Conservation (phyloP, 768 basidiomycete species). For the Termitomyces heimii region DNA sequence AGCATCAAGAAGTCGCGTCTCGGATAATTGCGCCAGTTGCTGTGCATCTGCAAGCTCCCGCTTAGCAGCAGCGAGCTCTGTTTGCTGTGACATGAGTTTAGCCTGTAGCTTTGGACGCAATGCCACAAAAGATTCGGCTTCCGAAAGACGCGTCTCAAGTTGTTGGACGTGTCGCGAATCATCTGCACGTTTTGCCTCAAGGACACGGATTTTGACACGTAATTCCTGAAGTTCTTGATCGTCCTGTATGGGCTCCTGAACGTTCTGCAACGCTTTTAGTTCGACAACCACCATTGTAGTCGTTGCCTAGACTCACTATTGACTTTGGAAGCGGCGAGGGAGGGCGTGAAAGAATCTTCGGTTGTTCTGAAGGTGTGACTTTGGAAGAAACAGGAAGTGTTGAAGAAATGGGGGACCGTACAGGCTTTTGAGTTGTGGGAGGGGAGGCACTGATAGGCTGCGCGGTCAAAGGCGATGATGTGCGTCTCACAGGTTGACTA, state of each 20-base stretch:
- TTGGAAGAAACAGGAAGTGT: conserved; percentile 18
- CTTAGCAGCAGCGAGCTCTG: conserved; percentile 70
- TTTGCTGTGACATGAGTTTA: conserved; percentile 76
- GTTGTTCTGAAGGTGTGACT: conserved; percentile 15
- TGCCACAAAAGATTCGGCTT: conserved; percentile 79
- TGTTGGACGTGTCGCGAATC: conserved; percentile 81
- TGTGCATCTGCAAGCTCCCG: conserved; percentile 73
- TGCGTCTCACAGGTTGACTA: conserved; percentile 23
- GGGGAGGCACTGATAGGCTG: conserved; percentile 24
- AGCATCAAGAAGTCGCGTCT: conserved; percentile 66
- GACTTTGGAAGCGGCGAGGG: conserved; percentile 18
- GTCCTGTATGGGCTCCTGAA: conserved; percentile 27
- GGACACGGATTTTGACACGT: conserved; percentile 73
- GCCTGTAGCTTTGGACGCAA: conserved; percentile 88
- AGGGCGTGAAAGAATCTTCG: conserved; percentile 22
- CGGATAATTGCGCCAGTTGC: conserved; percentile 67
- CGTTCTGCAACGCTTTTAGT: not conserved
- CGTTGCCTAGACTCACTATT: conserved; percentile 3
- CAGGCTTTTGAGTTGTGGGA: conserved; percentile 13
- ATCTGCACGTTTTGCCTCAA: conserved; percentile 84
- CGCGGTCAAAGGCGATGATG: conserved; percentile 32
- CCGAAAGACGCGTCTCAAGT: conserved; percentile 77
- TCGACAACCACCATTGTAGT: not conserved
- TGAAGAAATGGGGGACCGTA: conserved; percentile 13
- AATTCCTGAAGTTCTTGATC: conserved; percentile 74